A percentile compares a stretch with the other conserved stretches of the same genome.
These are phyloP conservation scores for Penicillium lividum DNA, from an alignment of 495 filamentous ascomycete genomes.

Conservation along the genomic window DNA sequence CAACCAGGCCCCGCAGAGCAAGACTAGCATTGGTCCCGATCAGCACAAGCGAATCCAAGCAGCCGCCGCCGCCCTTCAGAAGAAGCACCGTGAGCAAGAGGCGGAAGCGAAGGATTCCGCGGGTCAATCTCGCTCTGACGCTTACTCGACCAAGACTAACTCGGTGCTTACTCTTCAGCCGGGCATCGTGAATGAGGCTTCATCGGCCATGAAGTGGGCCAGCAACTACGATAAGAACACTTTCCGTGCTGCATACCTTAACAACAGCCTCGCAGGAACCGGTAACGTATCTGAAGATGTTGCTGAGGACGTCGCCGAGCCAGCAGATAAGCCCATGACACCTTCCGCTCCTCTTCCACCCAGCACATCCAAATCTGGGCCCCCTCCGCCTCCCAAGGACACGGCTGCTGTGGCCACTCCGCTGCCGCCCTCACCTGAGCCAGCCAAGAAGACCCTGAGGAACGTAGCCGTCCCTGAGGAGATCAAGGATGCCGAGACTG, in stretches of 20 bases:
- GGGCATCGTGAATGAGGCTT: conserved; percentile 81
- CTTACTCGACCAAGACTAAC: conserved; percentile 72
- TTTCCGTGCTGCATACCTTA: conserved; percentile 78
- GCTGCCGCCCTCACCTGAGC: conserved; percentile 35
- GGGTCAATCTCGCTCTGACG: conserved; percentile 6
- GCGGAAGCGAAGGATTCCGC: conserved; percentile 30
- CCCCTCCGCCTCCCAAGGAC: conserved; percentile 28
- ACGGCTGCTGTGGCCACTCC: conserved; percentile 27
- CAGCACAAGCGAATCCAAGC: conserved; percentile 91
- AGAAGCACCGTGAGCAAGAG: conserved; percentile 63
- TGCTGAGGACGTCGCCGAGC: conserved; percentile 20
- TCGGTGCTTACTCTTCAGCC: conserved; percentile 91
- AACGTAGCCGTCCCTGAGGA: conserved; percentile 5
- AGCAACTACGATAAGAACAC: conserved; percentile 71
- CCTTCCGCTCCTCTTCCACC: conserved; percentile 17
- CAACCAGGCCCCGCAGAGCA: conserved; percentile 63
- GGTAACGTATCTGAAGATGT: conserved; percentile 36
- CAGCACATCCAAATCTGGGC: conserved; percentile 18
- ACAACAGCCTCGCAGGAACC: conserved; percentile 66
- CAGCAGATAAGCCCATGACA: conserved; percentile 17
- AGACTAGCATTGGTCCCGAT: conserved; percentile 85
- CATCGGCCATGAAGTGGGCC: conserved; percentile 94
- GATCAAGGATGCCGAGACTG: conserved; percentile 24
- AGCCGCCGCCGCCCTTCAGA: conserved; percentile 79
- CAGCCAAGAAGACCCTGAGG: conserved; percentile 17